phyloP scores from a whole-genome alignment of 2,329 filamentous ascomycete species.

The Botrytis aclada region DNA sequence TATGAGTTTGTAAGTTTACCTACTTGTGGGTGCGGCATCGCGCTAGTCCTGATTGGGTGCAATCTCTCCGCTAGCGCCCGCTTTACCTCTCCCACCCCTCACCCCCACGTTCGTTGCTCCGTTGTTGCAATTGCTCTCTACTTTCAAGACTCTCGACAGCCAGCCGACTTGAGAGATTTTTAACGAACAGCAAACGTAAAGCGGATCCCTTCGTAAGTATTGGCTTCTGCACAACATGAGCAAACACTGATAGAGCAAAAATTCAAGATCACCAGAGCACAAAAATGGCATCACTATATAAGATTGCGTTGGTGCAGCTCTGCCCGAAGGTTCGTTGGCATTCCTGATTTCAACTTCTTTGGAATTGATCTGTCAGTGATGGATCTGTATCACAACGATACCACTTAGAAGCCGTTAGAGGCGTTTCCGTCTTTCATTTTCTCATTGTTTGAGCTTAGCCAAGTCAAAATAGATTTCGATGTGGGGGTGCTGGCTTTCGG shows the following conservation, averaged over 20 bases:
- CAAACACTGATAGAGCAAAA: neutral
- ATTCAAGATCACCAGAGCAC: neutral
- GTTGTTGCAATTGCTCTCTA: neutral
- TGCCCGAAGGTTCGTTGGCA: conserved; percentile 11
- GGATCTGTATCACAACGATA: neutral
- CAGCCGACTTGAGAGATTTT: neutral
- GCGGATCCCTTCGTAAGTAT: neutral
- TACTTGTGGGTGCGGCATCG: neutral
- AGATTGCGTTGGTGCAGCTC: conserved; percentile 19
- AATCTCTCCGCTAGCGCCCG: neutral
- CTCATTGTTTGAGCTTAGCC: neutral
- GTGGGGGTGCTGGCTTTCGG: neutral
- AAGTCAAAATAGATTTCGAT: neutral
- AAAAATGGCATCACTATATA: conserved; percentile 13
- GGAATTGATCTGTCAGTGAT: neutral
- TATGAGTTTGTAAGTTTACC: neutral
- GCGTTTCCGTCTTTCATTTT: neutral
- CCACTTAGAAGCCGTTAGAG: neutral
- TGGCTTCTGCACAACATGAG: neutral
- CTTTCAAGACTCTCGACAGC: neutral
- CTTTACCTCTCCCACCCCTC: no score
- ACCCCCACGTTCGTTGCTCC: neutral
- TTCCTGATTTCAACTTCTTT: neutral
- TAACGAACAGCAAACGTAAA: no score
- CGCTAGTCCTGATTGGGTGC: neutral